Base-by-base conservation (phyloP, 2,329 filamentous ascomycete species). In the Fusarium humuli region DNA sequence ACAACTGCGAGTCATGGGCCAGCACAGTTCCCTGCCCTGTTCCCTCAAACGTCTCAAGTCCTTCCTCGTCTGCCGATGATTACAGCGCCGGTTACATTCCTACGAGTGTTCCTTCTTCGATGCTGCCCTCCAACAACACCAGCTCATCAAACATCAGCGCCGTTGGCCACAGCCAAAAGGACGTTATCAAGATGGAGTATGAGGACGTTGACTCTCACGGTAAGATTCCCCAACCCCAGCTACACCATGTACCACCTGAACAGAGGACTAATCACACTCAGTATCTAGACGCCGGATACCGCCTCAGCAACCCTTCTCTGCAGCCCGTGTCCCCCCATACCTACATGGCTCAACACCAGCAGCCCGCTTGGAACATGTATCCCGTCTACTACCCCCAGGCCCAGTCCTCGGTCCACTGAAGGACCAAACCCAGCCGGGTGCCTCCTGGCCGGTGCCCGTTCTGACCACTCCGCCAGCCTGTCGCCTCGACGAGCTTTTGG, bases 31-130 rank as follows among this genome's bases (percentile, higher is more conserved):
- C 83, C 25, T 81, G 81, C 55, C 80, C 83, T 40, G 77, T 85
- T 22, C 78, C 83, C 18, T 85, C 85, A 50, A 84, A 81, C 52
- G 84, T 84, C 13, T 86, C 85, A 22, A 87, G 85, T 73, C 85
- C 85, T 20, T 82, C 83, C 5, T 86, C 85, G 4, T 85, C 85
- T 3, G 81, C 79, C 46, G 84, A 86, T 52, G 85, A 87, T 52
- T 85, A 84, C 73, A 76, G 73, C 56, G 68, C 73, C 29, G 78
- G 72, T 66, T 87, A 86, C 74, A 84, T 86, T 63, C 83, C 84
- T 11, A 84, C 83, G 25, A 86, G 84, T 68, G 81, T 84, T 22
- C 84, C 84, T 18, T 75, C 81, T 22, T 78, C 80, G 44, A 81
- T 86, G 75, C 76, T 85, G 47, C 80, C 77, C 9, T 70, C 75